Percentiles rank a stretch among this genome's conserved stretches.
phyloP scores from a whole-genome alignment of 2,329 filamentous ascomycete species.

The Pseudophaeomoniella oleicola region DNA sequence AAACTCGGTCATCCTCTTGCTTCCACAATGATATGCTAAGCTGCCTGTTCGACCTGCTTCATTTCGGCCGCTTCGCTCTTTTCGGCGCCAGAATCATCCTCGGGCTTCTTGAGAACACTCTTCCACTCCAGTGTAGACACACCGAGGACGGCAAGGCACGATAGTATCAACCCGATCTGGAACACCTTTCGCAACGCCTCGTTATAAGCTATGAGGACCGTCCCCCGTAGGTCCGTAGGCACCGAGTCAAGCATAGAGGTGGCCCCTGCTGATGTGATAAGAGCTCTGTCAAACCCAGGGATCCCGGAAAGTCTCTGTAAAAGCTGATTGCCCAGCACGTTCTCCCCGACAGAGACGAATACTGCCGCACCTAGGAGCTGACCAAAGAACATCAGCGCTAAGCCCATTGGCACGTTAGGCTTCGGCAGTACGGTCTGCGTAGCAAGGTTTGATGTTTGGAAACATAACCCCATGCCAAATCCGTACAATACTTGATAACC shows the following conservation, averaged over 20 bases:
- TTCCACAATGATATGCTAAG: too few species aligned
- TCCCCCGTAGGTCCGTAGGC: constrained; percentile 1
- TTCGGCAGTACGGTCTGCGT: constrained; percentile 13
- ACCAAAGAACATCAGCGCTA: constrained; percentile 11
- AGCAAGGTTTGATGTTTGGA: constrained; percentile 13
- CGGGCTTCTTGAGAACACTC: constrained; percentile 46
- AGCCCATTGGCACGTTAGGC: constrained; percentile 14
- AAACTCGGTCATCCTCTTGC: too few species aligned
- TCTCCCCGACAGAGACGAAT: constrained; percentile 9
- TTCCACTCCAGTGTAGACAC: constrained; percentile 9
- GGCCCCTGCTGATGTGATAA: constrained; percentile 4
- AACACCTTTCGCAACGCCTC: constrained; percentile 7
- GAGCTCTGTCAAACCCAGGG: constrained; percentile 5
- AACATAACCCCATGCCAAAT: constrained; percentile 15
- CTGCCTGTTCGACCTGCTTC: too few species aligned
- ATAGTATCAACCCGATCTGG: constrained; percentile 5
- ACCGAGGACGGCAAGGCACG: constrained; percentile 7
- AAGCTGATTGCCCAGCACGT: constrained; percentile 7
- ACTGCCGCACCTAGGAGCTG: constrained; percentile 9
- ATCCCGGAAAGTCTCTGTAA: constrained; percentile 1
- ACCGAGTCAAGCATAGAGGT: constrained; percentile 15
- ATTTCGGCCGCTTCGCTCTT: too few species aligned
- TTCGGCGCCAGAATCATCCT: constrained; percentile 8
- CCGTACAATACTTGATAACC: constrained; percentile 18
- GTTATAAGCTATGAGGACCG: constrained; percentile 8